Percentiles rank a stretch among this genome's conserved stretches.
phyloP scores from a whole-genome alignment of 2,329 filamentous ascomycete genomes.

The Elsinoe arachidis region DNA sequence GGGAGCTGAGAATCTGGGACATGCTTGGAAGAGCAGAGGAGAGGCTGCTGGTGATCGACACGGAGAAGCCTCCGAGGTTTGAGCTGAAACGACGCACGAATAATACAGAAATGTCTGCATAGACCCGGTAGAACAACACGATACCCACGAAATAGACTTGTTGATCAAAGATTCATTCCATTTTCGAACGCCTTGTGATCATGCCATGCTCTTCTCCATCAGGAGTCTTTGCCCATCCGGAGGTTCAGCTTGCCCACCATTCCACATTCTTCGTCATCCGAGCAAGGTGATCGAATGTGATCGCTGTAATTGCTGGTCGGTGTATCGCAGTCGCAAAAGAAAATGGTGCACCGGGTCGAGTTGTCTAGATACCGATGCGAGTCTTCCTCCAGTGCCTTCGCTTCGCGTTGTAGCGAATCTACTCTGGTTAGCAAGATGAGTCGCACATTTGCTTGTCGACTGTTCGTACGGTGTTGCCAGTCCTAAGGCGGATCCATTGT shows the following conservation, averaged over 20 bases:
- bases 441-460: conserved; percentile 15
- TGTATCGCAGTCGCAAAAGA: neutral
- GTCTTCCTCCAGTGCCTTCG: conserved; percentile 99
- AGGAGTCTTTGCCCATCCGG: neutral
- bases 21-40: conserved; percentile 63
- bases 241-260: neutral
- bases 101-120: neutral
- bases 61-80: conserved; percentile 26
- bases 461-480: conserved; percentile 82
- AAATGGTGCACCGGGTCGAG: conserved; percentile 30
- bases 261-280: neutral
- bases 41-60: conserved; percentile 60
- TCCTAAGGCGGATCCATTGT: conserved; percentile 98
- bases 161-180: conserved; percentile 11
- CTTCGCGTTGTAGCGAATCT: conserved; percentile 97
- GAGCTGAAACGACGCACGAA: conserved; percentile 11
- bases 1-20: conserved; percentile 60
- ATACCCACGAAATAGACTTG: neutral
- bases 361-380: conserved; percentile 89
- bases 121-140: neutral
- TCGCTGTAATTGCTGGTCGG: neutral
- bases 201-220: conserved; percentile 8
- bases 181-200: conserved; percentile 8
- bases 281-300: neutral
- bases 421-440: conserved; percentile 17